Evolutionary conservation across 139 green algal species (phyloP), one percentile per base, ranked within the genome.

Genomic region (Chlorella sorokiniana): DNA sequence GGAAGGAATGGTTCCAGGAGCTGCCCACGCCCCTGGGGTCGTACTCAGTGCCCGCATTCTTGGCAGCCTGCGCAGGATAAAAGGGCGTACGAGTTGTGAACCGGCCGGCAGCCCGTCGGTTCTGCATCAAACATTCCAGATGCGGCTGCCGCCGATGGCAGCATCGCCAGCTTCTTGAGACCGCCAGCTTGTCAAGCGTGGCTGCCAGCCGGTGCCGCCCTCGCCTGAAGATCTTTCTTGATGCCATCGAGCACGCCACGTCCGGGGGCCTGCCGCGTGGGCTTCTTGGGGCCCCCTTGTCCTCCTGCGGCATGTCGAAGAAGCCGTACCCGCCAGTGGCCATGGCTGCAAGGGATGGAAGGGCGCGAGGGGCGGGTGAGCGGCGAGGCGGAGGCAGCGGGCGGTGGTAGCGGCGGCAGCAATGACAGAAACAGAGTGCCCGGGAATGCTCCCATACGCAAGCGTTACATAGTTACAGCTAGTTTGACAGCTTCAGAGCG

Each of bases 1-100:
- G 59, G 79, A 71, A 92, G 33, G 81, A 88, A 86, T 96, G 92
- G 4, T 84, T 94, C 90, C 90, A 96, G 0, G 88, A 90, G 6
- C 79, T 86, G 16, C 90, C 90, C 0, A 76, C 37, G 45, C 88
- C 88, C 0, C 54, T 61, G 3, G 86, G 82, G 62, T 92, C 86
- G 38, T 88, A 90, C 25, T 56, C 37, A 16, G 41, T 41, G 1
- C 65, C 81, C 14, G 54, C 68, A 45, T 88, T 78, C 81, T 93
- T 93, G 35, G 84, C 82, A 0, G 83, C 71, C 69, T 86, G 69
- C 48, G 90, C 11, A 61, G 22, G 52, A 23, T 62, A 23, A 20
- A 3, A 62, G 52, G 52, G 25, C 29, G 52, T 20, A 20, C 3
- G n/a, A n/a, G n/a, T n/a, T n/a, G n/a, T n/a, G n/a, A n/a, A n/a